A percentile compares a stretch with the other conserved stretches of the same genome.
These are phyloP conservation scores for Didymella exigua DNA, from an alignment of 2,329 filamentous ascomycete genomes.

Conservation along the genomic window DNA sequence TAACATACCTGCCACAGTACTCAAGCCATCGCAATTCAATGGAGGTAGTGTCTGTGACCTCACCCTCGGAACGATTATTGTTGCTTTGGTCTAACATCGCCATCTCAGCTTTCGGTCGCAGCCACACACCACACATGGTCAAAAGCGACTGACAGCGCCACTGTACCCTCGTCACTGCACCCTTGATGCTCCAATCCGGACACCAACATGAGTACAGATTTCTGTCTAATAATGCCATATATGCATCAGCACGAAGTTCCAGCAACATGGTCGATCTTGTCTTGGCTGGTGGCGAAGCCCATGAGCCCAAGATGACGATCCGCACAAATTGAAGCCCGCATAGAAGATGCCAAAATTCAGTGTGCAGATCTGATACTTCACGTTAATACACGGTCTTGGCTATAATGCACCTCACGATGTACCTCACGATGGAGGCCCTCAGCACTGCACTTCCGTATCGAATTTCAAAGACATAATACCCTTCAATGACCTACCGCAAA, in stretches of 20 bases:
- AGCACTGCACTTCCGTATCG: background rate
- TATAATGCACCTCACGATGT: too few relatives aligned
- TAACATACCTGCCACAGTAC: too few relatives aligned
- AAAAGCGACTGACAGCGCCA: background rate
- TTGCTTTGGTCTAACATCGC: too few relatives aligned
- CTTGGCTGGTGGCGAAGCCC: background rate
- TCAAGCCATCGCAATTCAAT: too few relatives aligned
- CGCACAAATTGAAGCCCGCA: background rate
- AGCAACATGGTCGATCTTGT: background rate
- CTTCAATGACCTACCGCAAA: background rate
- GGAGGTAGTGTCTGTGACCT: too few relatives aligned
- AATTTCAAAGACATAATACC: too few relatives aligned
- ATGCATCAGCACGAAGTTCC: background rate
- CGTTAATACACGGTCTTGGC: too few relatives aligned
- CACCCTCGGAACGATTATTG: too few relatives aligned
- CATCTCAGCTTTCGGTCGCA: too few relatives aligned
- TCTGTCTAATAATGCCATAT: background rate
- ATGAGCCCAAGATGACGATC: background rate
- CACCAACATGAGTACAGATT: background rate
- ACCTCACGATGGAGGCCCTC: too few relatives aligned
- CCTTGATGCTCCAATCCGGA: background rate
- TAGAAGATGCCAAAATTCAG: background rate
- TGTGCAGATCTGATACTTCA: background rate
- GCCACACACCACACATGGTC: background rate
- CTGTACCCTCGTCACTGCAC: background rate